These are phyloP conservation scores for Sphagnum magellanicum DNA, from an alignment of 228 moss, liverwort and hornwort species.

Conservation along the genomic window DNA sequence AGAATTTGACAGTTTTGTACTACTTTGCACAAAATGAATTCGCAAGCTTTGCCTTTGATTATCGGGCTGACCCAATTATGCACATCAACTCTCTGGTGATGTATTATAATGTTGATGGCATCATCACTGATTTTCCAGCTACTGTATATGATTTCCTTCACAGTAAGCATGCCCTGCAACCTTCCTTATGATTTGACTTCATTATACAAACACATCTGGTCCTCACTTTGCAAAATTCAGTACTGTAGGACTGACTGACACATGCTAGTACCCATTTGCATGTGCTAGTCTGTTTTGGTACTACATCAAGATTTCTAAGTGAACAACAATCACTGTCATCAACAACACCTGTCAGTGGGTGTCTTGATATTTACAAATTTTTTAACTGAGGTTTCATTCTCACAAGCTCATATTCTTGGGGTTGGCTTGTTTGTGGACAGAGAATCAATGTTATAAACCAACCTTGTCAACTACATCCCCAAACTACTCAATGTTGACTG, in stretches of 20 bases:
- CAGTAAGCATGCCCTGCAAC: slow-evolving; percentile 16
- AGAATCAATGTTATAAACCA: slow-evolving; percentile 30
- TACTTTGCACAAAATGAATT: slow-evolving; percentile 52
- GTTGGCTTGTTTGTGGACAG: slow-evolving; percentile 9
- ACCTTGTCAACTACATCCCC: slow-evolving; percentile 6
- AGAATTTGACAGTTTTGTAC: slow-evolving; percentile 69
- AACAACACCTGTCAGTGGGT: no score
- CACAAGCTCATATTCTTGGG: no score
- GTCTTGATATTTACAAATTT: no score
- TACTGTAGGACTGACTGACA: no score
- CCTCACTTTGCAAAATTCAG: background rate
- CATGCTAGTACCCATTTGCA: no score
- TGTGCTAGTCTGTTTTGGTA: background rate
- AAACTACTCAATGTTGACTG: background rate
- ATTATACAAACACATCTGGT: background rate
- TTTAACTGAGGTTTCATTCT: no score
- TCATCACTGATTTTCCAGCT: slow-evolving; percentile 64
- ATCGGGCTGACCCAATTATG: slow-evolving; percentile 52
- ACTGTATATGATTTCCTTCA: slow-evolving; percentile 58
- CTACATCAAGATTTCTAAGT: no score
- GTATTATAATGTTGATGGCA: slow-evolving; percentile 50
- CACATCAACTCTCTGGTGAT: slow-evolving; percentile 40
- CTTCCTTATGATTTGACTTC: no score
- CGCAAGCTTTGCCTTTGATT: slow-evolving; percentile 29
- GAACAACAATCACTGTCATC: no score